Percentiles rank a stretch among this genome's conserved stretches.
These are phyloP conservation scores for Asterophora lycoperdoides DNA, from an alignment of 768 basidiomycete genomes.

Conservation along the genomic window DNA sequence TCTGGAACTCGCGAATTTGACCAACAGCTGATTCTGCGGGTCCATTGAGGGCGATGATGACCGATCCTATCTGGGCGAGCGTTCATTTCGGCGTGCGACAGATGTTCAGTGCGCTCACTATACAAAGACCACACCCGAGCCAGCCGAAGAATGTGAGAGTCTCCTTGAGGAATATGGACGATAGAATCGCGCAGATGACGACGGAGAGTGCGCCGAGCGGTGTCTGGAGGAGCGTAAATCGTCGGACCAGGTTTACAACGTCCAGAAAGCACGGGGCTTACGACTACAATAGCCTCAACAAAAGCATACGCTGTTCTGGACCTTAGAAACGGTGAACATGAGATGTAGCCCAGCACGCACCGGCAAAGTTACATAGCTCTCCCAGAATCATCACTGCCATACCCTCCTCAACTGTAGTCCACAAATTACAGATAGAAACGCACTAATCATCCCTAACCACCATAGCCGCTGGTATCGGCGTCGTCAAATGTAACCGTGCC, in stretches of 20 bases:
- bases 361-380: conserved; percentile 82
- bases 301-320: conserved; percentile 69
- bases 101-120: conserved; percentile 53
- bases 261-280: conserved; percentile 31
- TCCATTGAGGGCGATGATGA: conserved; percentile 38
- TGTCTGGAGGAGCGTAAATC: conserved; percentile 44
- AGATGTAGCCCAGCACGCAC: conserved; percentile 40
- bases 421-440: conserved; percentile 21
- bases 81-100: conserved; percentile 1
- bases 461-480: conserved; percentile 63
- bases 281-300: conserved; percentile 89
- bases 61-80: conserved; percentile 13
- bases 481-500: conserved; percentile 7
- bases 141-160: conserved; percentile 94
- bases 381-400: conserved; percentile 84
- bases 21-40: conserved; percentile 69
- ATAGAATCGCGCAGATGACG: conserved; percentile 90
- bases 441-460: conserved; percentile 93
- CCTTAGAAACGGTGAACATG: conserved; percentile 17
- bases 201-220: conserved; percentile 96
- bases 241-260: conserved; percentile 3
- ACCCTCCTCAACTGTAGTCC: conserved; percentile 7
- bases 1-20: conserved; percentile 66
- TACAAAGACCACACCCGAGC: conserved; percentile 90
- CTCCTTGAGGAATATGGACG: conserved; percentile 91